Conservation (phyloP, 2,329 filamentous ascomycete species). For the Pyrenochaeta sp. region DNA sequence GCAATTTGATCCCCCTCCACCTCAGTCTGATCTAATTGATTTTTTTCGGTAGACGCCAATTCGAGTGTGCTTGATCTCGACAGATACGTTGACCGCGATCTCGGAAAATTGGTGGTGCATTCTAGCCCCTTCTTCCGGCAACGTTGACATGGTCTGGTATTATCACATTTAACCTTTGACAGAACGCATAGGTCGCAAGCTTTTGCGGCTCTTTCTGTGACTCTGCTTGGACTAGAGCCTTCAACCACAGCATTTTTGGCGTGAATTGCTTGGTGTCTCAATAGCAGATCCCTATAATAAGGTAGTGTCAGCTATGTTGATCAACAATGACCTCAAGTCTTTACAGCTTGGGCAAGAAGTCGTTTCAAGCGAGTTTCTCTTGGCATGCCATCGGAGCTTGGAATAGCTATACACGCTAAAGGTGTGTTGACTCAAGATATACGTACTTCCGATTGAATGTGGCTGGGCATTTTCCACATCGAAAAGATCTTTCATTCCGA, state of each 20-base stretch:
- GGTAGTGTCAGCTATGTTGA: too few relatives aligned
- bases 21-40: too few relatives aligned
- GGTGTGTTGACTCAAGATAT: too few relatives aligned
- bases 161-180: conserved; percentile 42
- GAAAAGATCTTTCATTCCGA: conserved; percentile 39
- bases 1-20: too few relatives aligned
- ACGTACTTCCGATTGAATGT: conserved; percentile 44
- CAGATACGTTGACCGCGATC: neutral
- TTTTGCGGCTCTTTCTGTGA: conserved; percentile 30
- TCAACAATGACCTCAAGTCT: too few relatives aligned
- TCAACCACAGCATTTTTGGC: conserved; percentile 30
- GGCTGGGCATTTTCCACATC: conserved; percentile 36
- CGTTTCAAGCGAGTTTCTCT: too few relatives aligned
- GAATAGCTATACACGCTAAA: too few relatives aligned
- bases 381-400: too few relatives aligned
- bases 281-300: conserved; percentile 35
- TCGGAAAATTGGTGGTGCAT: conserved; percentile 10
- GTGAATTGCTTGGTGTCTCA: conserved; percentile 38
- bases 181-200: conserved; percentile 42
- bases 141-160: conserved; percentile 35
- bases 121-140: conserved; percentile 20
- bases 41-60: neutral
- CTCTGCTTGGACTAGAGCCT: conserved; percentile 20
- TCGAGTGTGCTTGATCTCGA: too few relatives aligned
- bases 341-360: too few relatives aligned